Evolutionary conservation across 192 early-diverging fungal genomes (phyloP), one percentile per base, ranked within the genome.

Genomic region (Mortierella alpina): DNA sequence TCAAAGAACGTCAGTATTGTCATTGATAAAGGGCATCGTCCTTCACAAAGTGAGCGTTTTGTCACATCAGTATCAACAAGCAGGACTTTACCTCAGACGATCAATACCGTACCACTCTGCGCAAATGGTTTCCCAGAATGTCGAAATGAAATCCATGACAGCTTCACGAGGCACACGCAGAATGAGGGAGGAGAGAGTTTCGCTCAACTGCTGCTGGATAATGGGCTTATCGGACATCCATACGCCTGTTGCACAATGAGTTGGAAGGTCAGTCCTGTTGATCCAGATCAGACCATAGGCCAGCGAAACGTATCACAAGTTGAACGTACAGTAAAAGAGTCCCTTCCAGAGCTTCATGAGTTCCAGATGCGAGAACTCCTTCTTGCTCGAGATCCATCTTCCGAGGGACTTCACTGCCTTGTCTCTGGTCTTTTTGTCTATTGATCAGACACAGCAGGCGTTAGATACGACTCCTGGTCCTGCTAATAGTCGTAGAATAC

Each of bases 201-300:
- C 91, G 41, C 94, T 92, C 59, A 98, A 83, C 70, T 93, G 89
- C 81, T 96, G 94, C 74, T 98, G 97, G 40, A 98, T 88, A 52
- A 94, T 72, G 13, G 94, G 94, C 84, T 96, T 98, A 83, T 98
- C 97, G 1, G 95, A 96, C 91, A 98, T 95, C 97, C 97, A 98
- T 73, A 95, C 95, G 75, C 91, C 94, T 95, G 75, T 57, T 42
- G 42, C 23, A 14, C 46, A 58, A 60, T 15, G 9, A 51, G 39
- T 8, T 39, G 71, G 50, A 53, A 59, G 63, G 48, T 50, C 49
- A 50, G 42, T 45, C 22, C 52, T 71, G 47, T 50, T 31, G 17
- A 1, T 39, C 39, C 3, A 59, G 17, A 12, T 63, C 40, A 20
- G 23, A 9, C 4, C 22, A 14, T 31, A 9, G 45, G 22, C 20